Percentiles rank a stretch among this genome's conserved stretches.
Evolutionary conservation across 1,284 basidiomycete genomes (phyloP).

Genomic region (Ceratobasidium sp.): DNA sequence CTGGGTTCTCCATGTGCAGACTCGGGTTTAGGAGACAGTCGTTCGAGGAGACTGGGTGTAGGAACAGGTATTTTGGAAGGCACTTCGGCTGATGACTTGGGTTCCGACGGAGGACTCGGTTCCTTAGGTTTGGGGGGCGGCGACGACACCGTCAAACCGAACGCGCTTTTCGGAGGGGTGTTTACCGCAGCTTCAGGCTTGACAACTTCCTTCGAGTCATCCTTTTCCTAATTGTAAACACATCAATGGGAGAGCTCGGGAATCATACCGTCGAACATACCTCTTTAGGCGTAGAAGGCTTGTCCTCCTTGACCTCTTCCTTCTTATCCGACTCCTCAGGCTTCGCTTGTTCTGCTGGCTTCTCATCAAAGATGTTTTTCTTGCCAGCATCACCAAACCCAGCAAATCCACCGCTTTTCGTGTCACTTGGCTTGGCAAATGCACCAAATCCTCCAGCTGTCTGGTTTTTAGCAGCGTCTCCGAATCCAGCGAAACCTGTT

Average conservation of each 20-base stretch:
- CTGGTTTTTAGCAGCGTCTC: conserved; percentile 17
- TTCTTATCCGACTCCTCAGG: neutral
- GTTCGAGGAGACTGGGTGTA: neutral
- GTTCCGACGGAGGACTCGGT: neutral
- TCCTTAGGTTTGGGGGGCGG: conserved; percentile 29
- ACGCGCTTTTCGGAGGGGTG: conserved; percentile 3
- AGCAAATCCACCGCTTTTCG: conserved; percentile 8
- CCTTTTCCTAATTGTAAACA: neutral
- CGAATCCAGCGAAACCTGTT: conserved; percentile 25
- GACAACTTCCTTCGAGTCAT: neutral
- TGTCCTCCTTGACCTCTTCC: conserved; percentile 5
- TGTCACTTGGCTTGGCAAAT: conserved; percentile 45
- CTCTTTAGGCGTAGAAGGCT: neutral
- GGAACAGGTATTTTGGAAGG: conserved; percentile 22
- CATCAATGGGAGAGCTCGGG: neutral
- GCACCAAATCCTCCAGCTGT: conserved; percentile 46
- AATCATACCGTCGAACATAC: neutral
- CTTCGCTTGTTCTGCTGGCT: neutral
- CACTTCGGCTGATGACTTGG: neutral
- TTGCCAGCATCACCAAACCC: conserved; percentile 10
- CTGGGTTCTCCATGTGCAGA: too few species aligned
- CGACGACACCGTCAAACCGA: conserved; percentile 6
- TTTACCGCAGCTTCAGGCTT: neutral
- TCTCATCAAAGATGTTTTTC: neutral
- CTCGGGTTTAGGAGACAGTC: conserved; percentile 14